phyloP scores from a whole-genome alignment of 202 grass and related monocot genomes.

The Hordeum pubiflorum region DNA sequence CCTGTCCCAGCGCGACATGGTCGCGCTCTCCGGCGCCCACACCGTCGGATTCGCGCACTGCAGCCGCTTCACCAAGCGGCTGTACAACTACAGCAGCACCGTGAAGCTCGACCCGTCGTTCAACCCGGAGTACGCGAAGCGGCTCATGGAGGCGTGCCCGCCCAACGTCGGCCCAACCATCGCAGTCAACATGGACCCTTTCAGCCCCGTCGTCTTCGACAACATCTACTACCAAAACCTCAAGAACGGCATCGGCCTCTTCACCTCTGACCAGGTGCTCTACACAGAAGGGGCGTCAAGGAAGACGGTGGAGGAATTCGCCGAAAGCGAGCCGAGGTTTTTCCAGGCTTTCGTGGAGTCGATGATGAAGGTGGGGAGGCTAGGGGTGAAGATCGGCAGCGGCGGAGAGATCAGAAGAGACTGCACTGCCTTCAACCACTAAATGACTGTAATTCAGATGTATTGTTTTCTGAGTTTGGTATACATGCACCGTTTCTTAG shows the following conservation, averaged over 20 bases:
- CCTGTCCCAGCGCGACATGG: slow-evolving; percentile 41
- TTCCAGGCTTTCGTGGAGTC: slow-evolving; percentile 37
- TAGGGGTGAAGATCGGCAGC: slow-evolving; percentile 45
- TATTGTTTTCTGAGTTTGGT: slow-evolving; percentile 35
- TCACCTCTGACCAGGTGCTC: slow-evolving; percentile 62
- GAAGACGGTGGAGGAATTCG: slow-evolving; percentile 28
- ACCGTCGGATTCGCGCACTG: slow-evolving; percentile 85
- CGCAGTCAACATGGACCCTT: slow-evolving; percentile 57
- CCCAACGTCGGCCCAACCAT: slow-evolving; percentile 18
- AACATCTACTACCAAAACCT: slow-evolving; percentile 56
- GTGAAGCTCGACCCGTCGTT: slow-evolving; percentile 33
- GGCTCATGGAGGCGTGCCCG: slow-evolving; percentile 63
- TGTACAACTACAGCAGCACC: slow-evolving; percentile 36
- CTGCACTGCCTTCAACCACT: slow-evolving; percentile 52
- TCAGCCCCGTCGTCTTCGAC: slow-evolving; percentile 53
- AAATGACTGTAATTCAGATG: slow-evolving; percentile 33
- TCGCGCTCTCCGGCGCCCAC: slow-evolving; percentile 70
- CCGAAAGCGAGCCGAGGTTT: slow-evolving; percentile 35
- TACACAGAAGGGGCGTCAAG: slow-evolving; percentile 16
- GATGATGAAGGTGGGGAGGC: slow-evolving; percentile 59
- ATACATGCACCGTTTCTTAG: slow-evolving; percentile 18
- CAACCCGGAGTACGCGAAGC: slow-evolving; percentile 29
- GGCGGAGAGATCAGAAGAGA: slow-evolving; percentile 56
- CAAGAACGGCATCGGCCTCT: slow-evolving; percentile 44
- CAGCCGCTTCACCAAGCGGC: slow-evolving; percentile 44